Base-by-base conservation (phyloP, 83 land plant species). In the Picea mariana region DNA sequence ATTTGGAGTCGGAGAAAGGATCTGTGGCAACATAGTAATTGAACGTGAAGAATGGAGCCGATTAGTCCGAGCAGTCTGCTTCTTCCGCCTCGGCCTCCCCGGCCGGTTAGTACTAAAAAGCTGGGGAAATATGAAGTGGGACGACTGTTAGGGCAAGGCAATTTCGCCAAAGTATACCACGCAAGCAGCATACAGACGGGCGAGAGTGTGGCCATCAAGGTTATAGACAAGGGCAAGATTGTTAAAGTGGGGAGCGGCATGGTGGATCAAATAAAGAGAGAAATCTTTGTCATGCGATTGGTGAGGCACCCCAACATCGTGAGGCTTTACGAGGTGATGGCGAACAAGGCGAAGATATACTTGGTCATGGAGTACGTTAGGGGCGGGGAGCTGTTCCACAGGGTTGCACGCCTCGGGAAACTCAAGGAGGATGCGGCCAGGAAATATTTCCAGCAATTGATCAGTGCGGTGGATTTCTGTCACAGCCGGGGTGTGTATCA, bases 91-190 rank as follows among this genome's bases (percentile, higher is more conserved):
- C 47, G 47, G 44, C 44, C 44, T 42, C 8, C 47, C 47, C 7
- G 0, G 7, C 47, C 47, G 2, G 6, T 6, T 7, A 7, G 47
- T 4, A 44, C 47, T 6, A 44, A 44, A 44, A 44, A 44, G 47
- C 8, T 44, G 47, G 95, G 95, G 81, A 90, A 80, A 85, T 92
- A 92, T 82, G 95, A 92, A 82, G 62, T 92, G 40, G 95, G 95
- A 42, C 75, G 89, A 82, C 87, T 89, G 24, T 67, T 92, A 1
- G 95, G 95, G 40, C 91, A 90, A 68, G 95, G 95, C 27, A 85
- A 78, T 1, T 92, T 92, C 67, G 92, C 95, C 13, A 92, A 92
- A 85, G 95, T 92, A 59, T 90, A 90, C 85, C 87, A 88, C 62
- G 95, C 95, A 12, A 78, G 83, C 61, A 88, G 90, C 60, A 64